Conservation (phyloP, 805 yeast genomes). For the Wickerhamiella cacticola region DNA sequence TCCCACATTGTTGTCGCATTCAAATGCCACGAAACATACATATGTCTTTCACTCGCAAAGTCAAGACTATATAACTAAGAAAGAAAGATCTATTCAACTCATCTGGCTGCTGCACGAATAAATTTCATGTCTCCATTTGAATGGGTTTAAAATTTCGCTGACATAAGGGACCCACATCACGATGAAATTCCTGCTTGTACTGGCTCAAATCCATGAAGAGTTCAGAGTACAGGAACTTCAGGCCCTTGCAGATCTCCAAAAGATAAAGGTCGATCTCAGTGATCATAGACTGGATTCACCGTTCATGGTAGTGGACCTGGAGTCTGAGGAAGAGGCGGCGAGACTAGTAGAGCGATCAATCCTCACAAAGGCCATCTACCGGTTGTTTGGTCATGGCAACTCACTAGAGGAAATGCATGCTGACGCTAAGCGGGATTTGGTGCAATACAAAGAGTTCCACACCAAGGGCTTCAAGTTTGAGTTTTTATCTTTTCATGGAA, state of each 20-base stretch:
- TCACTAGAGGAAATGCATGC: conserved; percentile 47
- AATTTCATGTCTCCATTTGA: too few relatives aligned
- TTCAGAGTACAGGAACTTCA: conserved; percentile 76
- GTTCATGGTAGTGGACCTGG: conserved; percentile 55
- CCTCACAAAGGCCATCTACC: conserved; percentile 64
- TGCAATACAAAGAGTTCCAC: conserved; percentile 30
- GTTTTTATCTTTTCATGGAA: conserved; percentile 64
- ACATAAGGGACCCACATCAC: conserved; percentile 1
- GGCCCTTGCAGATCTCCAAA: conserved; percentile 59
- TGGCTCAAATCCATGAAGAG: conserved; percentile 73
- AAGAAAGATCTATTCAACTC: too few relatives aligned
- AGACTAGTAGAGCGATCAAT: conserved; percentile 55
- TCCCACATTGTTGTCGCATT: too few relatives aligned
- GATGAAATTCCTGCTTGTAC: conserved; percentile 54
- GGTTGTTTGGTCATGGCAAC: conserved; percentile 66
- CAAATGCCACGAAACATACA: too few relatives aligned
- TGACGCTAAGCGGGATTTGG: conserved; percentile 32
- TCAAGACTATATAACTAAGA: too few relatives aligned
- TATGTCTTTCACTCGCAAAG: too few relatives aligned
- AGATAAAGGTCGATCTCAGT: conserved; percentile 46
- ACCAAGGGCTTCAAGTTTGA: conserved; percentile 65
- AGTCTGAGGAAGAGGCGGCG: conserved; percentile 54
- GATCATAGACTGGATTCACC: conserved; percentile 49
- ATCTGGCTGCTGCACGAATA: too few relatives aligned
- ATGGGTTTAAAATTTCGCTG: too few relatives aligned